Percentiles rank a stretch among this genome's conserved stretches.
Conservation (phyloP, 768 basidiomycete species). For the Brasilioporus rufonigricans region DNA sequence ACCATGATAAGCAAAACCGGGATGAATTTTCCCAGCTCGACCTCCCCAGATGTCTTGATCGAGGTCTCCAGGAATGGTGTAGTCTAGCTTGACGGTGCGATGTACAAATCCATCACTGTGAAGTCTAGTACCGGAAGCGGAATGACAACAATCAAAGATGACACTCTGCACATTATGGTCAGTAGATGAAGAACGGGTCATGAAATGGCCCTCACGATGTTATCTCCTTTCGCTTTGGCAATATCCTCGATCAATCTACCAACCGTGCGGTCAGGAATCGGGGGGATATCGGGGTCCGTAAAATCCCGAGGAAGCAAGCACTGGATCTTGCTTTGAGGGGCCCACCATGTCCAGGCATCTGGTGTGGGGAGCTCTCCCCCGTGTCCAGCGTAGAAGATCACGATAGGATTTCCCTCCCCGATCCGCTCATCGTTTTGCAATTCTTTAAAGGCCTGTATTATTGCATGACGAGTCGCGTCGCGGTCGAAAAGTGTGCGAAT, state of each 20-base stretch:
- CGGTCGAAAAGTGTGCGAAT: conserved; percentile 38
- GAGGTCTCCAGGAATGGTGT: conserved; percentile 9
- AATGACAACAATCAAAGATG: conserved; percentile 47
- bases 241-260: conserved; percentile 36
- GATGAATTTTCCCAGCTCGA: conserved; percentile 9
- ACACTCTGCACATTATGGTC: conserved; percentile 33
- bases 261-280: conserved; percentile 46
- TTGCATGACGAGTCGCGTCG: conserved; percentile 36
- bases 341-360: conserved; percentile 20
- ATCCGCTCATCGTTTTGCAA: conserved; percentile 30
- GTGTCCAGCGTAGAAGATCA: conserved; percentile 47
- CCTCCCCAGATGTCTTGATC: conserved; percentile 28
- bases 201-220: conserved; percentile 35
- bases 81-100: conserved; percentile 8
- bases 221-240: conserved; percentile 39
- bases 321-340: conserved; percentile 5
- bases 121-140: conserved; percentile 38
- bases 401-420: conserved; percentile 31
- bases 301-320: conserved; percentile 35
- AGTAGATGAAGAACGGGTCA: neutral
- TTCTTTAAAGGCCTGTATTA: conserved; percentile 25
- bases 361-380: conserved; percentile 38
- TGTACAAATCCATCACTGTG: neutral
- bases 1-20: conserved; percentile 27
- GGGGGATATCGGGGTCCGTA: conserved; percentile 19